Evolutionary conservation across 257 asterid genomes (phyloP), one percentile per base, ranked within the genome.

Genomic region (Przewalskia tangutica): DNA sequence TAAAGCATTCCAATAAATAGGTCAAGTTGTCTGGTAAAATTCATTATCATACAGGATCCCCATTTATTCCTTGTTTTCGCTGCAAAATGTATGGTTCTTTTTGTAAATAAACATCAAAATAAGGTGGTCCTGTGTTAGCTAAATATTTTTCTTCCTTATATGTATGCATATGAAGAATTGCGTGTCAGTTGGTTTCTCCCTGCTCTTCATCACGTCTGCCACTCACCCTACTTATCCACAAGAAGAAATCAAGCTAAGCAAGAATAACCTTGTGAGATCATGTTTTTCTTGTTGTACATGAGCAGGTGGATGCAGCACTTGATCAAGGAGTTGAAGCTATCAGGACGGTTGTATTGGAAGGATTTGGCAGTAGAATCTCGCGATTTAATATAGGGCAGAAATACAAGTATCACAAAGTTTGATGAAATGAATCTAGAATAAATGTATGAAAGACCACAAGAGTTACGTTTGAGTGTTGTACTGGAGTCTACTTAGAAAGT

Each of bases 331-430:
- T 86, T 3, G 97, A 87, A 80, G 99, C 98, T 2, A 87, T 88
- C 58, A 92, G 93, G 85, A 87, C 91, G 17, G 90, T 96, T 38
- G 80, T 91, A 54, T 82, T 62, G 46, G 97, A 94, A 89, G 99
- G 98, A 58, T 92, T 94, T 77, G 89, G 91, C 88, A 90, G 84
- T 84, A 90, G 90, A 53, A 84, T 94, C 48, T 93, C 84, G 56
- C 91, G 98, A 84, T 96, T 96, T 88, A 94, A 96, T 86, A 93
- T 96, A 63, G 97, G 97, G 6, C 98, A 96, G 92, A 96, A 93
- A 82, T 93, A 93, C 91, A 96, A 96, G 86, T 96, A 90, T 83
- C 91, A 94, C 87, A 89, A 87, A 84, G 93, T 92, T 79, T 89
- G 86, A 91, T 82, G 56, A 38, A 16, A 38, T 54, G 36, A 77